These are phyloP conservation scores for Cladophialophora immunda DNA, from an alignment of 2,329 filamentous ascomycete species.

Conservation along the genomic window DNA sequence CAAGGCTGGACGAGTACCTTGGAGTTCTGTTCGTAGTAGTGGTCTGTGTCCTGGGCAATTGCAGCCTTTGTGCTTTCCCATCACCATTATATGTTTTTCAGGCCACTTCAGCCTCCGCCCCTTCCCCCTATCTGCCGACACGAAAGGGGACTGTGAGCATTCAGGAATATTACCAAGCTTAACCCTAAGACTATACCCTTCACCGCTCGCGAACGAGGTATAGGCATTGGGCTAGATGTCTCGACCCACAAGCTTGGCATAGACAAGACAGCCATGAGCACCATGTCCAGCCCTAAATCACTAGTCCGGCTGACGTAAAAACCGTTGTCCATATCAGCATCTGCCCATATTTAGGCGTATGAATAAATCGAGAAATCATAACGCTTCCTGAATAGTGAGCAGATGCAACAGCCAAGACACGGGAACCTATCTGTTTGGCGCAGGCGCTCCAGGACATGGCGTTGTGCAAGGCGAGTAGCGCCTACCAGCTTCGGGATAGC, in stretches of 20 bases:
- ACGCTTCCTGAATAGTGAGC: not conserved
- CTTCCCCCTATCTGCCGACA: not conserved
- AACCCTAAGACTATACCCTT: not conserved
- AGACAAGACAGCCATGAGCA: not conserved
- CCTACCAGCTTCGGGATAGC: constrained; percentile 16
- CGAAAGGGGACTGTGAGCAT: not conserved
- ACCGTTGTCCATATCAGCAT: not conserved
- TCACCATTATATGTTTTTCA: constrained; percentile 3
- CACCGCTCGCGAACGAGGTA: constrained; percentile 13
- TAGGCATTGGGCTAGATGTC: not conserved
- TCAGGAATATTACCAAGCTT: not conserved
- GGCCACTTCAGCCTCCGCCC: not conserved
- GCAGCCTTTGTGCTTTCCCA: not conserved
- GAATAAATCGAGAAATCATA: not conserved
- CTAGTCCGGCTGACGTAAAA: constrained; percentile 11
- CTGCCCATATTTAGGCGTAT: constrained; percentile 3
- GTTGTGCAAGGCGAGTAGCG: constrained; percentile 1
- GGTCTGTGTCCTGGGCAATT: not conserved
- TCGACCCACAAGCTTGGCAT: constrained; percentile 8
- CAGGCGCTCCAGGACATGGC: not conserved
- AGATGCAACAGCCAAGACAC: constrained; percentile 3
- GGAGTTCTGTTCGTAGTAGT: not conserved
- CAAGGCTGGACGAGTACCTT: not conserved
- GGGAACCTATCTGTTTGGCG: not conserved
- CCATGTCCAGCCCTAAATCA: not conserved